phyloP scores from a whole-genome alignment of 192 early-diverging fungal species.

The Coemansia biformis region DNA sequence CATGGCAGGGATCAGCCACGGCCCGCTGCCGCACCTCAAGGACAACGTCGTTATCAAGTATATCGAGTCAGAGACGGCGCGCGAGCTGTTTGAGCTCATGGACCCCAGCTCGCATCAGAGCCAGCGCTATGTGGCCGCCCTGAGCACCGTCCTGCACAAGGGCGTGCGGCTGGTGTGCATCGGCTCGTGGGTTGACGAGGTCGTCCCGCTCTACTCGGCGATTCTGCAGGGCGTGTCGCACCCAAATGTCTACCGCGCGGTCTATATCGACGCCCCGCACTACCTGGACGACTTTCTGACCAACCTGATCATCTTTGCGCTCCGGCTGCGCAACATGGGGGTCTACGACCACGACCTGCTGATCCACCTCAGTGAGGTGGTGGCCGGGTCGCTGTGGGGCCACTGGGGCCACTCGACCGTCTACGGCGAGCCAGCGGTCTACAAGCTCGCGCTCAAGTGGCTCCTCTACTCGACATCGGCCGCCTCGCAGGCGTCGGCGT shows the following conservation, averaged over 20 bases:
- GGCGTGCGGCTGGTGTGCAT: slow-evolving; percentile 74
- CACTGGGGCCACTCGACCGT: slow-evolving; percentile 89
- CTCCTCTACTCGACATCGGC: slow-evolving; percentile 50
- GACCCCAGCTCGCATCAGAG: slow-evolving; percentile 67
- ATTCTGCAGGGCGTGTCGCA: slow-evolving; percentile 64
- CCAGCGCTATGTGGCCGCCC: slow-evolving; percentile 63
- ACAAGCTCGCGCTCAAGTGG: slow-evolving; percentile 56
- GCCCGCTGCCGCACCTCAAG: slow-evolving; percentile 78
- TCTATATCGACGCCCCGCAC: slow-evolving; percentile 83
- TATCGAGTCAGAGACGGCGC: slow-evolving; percentile 83
- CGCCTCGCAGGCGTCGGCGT: slow-evolving; percentile 2
- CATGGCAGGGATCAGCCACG: slow-evolving; percentile 92
- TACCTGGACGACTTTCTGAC: slow-evolving; percentile 83
- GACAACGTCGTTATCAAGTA: slow-evolving; percentile 81
- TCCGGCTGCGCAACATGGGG: slow-evolving; percentile 83
- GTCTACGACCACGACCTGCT: slow-evolving; percentile 82
- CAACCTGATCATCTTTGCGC: slow-evolving; percentile 77
- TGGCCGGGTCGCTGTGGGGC: slow-evolving; percentile 83
- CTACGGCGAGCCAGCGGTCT: slow-evolving; percentile 86
- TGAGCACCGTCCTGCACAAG: slow-evolving; percentile 58
- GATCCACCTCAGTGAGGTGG: slow-evolving; percentile 76
- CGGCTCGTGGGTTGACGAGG: slow-evolving; percentile 92
- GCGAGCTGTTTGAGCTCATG: slow-evolving; percentile 93
- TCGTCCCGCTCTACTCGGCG: slow-evolving; percentile 84
- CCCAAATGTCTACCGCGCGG: slow-evolving; percentile 80